Evolutionary conservation across 805 yeast genomes (phyloP), one percentile per base, ranked within the genome.

Genomic region (Naumovozyma castellii): DNA sequence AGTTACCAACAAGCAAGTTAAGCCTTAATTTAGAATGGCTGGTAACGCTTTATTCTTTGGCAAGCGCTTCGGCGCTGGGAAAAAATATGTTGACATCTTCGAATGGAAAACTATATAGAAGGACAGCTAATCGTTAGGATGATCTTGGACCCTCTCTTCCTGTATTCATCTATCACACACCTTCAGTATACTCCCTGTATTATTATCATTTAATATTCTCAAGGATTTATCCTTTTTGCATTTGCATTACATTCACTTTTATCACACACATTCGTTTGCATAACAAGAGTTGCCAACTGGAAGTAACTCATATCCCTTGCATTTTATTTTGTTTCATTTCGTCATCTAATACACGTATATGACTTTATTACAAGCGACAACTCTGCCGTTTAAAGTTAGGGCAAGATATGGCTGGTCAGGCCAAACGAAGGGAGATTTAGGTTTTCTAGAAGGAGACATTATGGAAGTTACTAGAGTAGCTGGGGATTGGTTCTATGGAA

Each of bases 341-440:
- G 27, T 22, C 10, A n/a, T n/a, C n/a, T n/a, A n/a, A n/a, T n/a
- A n/a, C n/a, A n/a, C n/a, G n/a, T n/a, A n/a, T n/a, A 22, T 22
- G 27, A 22, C 27, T 22, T 6, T 10, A 22, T 22, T 22, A 22
- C 27, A 22, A 22, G 27, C 9, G 27, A 6, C 10, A 6, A 22
- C 27, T 10, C 66, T 73, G 14, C 94, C 94, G 3, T 84, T 84
- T 60, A 71, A 71, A 54, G 94, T 81, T 25, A 75, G 75, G 54
- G 92, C 98, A 8, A 73, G 74, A 31, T 90, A 84, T 56, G 85
- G 95, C 18, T 88, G 96, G 96, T 80, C 96, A 16, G 97, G 96
- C 13, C 87, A 86, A 53, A 77, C 83, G 52, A 84, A 79, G 40
- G 82, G 84, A 35, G 97, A 92, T 56, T 68, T 92, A 33, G 97